These are phyloP conservation scores for Parastagonospora nodorum DNA, from an alignment of 2,329 filamentous ascomycete genomes.

Conservation along the genomic window DNA sequence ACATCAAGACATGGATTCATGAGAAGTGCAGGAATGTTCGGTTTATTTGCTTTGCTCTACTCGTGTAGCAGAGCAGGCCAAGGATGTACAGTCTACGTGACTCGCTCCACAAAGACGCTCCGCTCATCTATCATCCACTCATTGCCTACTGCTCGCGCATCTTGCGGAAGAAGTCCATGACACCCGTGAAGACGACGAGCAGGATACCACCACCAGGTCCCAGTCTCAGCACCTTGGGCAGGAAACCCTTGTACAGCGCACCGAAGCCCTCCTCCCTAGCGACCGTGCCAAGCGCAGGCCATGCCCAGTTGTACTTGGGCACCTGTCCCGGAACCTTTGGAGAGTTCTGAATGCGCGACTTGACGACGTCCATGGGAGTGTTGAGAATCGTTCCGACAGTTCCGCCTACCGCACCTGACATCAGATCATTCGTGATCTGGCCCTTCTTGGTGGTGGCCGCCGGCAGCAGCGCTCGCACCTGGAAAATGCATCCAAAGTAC, in stretches of 20 bases:
- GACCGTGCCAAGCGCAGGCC: constrained; percentile 82
- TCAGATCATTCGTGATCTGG: constrained; percentile 84
- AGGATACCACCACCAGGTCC: constrained; percentile 76
- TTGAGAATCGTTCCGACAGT: constrained; percentile 91
- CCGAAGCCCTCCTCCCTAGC: constrained; percentile 90
- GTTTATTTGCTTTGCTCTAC: neutral
- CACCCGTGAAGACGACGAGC: constrained; percentile 82
- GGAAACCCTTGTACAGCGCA: constrained; percentile 96
- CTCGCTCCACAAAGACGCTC: neutral
- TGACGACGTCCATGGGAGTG: constrained; percentile 96
- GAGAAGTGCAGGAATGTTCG: neutral
- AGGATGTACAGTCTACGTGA: constrained; percentile 9
- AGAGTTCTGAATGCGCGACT: constrained; percentile 96
- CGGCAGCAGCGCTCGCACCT: constrained; percentile 85
- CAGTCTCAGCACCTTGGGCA: constrained; percentile 86
- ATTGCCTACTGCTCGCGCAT: constrained; percentile 53
- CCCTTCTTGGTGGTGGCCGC: constrained; percentile 77
- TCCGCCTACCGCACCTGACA: constrained; percentile 86
- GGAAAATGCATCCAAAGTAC: constrained; percentile 98
- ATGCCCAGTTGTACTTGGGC: constrained; percentile 99
- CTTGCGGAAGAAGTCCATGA: constrained; percentile 90
- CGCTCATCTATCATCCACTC: neutral
- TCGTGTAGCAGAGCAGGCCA: neutral
- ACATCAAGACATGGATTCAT: too few relatives aligned
- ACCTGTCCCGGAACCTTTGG: constrained; percentile 77